phyloP scores from a whole-genome alignment of 1,284 basidiomycete species.

The Sanghuangporus sanghuang region DNA sequence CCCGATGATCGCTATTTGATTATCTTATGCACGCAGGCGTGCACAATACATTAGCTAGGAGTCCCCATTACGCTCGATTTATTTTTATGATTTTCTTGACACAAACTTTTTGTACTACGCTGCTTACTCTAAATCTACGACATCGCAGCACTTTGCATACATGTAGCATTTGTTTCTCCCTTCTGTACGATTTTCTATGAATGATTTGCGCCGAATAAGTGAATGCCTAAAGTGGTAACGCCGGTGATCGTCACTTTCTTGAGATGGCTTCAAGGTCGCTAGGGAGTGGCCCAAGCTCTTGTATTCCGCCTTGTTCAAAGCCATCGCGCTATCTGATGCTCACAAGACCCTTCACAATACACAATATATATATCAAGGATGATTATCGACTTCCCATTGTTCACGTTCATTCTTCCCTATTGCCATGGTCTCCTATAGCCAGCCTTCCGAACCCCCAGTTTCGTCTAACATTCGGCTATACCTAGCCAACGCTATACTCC shows the following conservation, averaged over 20 bases:
- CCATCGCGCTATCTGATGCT: background rate
- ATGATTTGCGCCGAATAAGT: background rate
- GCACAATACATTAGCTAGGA: background rate
- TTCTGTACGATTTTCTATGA: background rate
- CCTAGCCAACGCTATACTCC: slow-evolving; percentile 42
- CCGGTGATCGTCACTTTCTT: background rate
- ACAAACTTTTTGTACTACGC: slow-evolving; percentile 9
- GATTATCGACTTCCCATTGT: background rate
- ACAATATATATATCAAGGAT: background rate
- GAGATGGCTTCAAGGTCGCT: background rate
- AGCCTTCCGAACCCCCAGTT: background rate
- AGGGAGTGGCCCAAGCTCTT: background rate
- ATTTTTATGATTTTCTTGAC: slow-evolving; percentile 12
- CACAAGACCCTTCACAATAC: background rate
- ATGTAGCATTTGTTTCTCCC: background rate
- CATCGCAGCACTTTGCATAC: background rate
- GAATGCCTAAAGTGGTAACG: background rate
- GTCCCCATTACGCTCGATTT: background rate
- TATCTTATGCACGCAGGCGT: slow-evolving; percentile 12
- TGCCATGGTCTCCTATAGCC: slow-evolving; percentile 2
- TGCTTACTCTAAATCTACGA: background rate
- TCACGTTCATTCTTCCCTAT: background rate
- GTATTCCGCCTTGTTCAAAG: background rate
- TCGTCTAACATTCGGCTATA: slow-evolving; percentile 40
- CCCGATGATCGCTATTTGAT: background rate